phyloP scores from a whole-genome alignment of 805 yeast species.

The Pichia cephalocereana region DNA sequence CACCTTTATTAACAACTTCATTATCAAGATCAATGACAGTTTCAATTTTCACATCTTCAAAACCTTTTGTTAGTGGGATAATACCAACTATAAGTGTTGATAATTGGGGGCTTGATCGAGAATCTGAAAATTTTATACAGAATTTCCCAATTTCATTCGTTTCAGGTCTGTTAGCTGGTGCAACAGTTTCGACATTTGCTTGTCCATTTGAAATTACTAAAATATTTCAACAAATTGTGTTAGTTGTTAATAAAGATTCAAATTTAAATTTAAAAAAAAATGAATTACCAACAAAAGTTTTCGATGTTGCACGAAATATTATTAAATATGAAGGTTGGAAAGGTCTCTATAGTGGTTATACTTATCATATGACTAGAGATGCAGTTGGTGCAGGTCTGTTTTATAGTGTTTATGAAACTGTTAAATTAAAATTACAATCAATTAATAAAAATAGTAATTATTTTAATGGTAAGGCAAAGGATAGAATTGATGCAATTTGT shows the following conservation, averaged over 20 bases:
- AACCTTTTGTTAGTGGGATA: slow-evolving; percentile 30
- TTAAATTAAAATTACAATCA: slow-evolving; percentile 36
- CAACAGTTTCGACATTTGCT: slow-evolving; percentile 51
- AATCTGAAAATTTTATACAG: slow-evolving; percentile 16
- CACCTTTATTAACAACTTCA: slow-evolving; percentile 62
- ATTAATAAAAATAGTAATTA: slow-evolving; percentile 1
- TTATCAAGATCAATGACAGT: slow-evolving; percentile 59
- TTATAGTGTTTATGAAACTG: slow-evolving; percentile 66
- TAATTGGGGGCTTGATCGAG: neutral
- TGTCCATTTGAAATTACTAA: slow-evolving; percentile 85
- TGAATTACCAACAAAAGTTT: slow-evolving; percentile 24
- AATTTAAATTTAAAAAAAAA: slow-evolving; percentile 11
- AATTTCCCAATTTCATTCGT: slow-evolving; percentile 38
- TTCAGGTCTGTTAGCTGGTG: slow-evolving; percentile 64
- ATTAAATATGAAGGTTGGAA: slow-evolving; percentile 46
- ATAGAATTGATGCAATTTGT: slow-evolving; percentile 30
- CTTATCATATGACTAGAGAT: slow-evolving; percentile 61
- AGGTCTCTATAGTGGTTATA: slow-evolving; percentile 68
- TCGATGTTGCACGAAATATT: slow-evolving; percentile 43
- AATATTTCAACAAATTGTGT: slow-evolving; percentile 66
- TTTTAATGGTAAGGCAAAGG: slow-evolving; percentile 1
- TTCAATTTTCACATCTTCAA: slow-evolving; percentile 47
- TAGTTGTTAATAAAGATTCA: slow-evolving; percentile 30
- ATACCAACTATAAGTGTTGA: neutral
- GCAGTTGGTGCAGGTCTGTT: slow-evolving; percentile 63